Percentiles rank a stretch among this genome's conserved stretches.
Evolutionary conservation across 306 rosid genomes (phyloP).

Genomic region (Trifolium pratense): DNA sequence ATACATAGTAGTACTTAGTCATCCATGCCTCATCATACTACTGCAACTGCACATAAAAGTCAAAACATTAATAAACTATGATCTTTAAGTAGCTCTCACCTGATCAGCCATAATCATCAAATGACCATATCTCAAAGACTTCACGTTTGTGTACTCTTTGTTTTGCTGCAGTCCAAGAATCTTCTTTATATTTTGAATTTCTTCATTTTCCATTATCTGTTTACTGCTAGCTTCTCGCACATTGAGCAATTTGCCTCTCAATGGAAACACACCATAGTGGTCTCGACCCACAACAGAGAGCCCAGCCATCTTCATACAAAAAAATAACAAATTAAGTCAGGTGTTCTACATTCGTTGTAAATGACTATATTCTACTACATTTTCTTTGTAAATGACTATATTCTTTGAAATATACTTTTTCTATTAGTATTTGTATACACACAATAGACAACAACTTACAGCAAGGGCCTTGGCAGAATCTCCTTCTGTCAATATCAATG

Average conservation of each 20-base stretch:
- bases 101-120: slow-evolving; percentile 99
- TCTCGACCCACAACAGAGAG: slow-evolving; percentile 92
- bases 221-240: slow-evolving; percentile 90
- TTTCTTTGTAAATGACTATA: too few relatives aligned
- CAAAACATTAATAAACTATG: not conserved
- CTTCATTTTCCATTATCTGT: slow-evolving; percentile 82
- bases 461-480: slow-evolving; percentile 99
- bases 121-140: slow-evolving; percentile 91
- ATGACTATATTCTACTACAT: too few relatives aligned
- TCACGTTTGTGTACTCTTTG: slow-evolving; percentile 67
- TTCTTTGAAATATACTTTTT: not conserved
- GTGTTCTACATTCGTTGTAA: not conserved
- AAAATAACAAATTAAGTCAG: not conserved
- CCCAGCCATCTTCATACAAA: slow-evolving; percentile 77
- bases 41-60: not conserved
- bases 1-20: not conserved
- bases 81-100: slow-evolving; percentile 51
- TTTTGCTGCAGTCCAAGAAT: slow-evolving; percentile 94
- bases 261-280: slow-evolving; percentile 87
- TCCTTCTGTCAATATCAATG: slow-evolving; percentile 93
- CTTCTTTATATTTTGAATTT: slow-evolving; percentile 83
- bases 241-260: slow-evolving; percentile 89
- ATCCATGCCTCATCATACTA: not conserved
- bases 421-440: not conserved
- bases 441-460: slow-evolving; percentile 51